Conservation (phyloP, 495 filamentous ascomycete genomes). For the Penicillium alfredii region DNA sequence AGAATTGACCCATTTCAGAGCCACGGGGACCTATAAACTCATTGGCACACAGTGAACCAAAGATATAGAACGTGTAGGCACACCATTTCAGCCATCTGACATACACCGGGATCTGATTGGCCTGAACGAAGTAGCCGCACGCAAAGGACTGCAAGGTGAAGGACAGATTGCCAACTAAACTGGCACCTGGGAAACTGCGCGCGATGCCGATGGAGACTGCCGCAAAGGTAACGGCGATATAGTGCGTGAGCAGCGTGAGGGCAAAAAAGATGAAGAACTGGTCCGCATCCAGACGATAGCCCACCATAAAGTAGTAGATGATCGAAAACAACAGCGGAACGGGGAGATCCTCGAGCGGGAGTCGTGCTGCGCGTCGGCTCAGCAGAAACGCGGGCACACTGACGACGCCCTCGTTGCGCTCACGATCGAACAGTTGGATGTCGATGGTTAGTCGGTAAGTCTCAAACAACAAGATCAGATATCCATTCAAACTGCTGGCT, state of each 20-base stretch:
- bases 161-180: conserved; percentile 58
- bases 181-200: conserved; percentile 56
- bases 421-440: conserved; percentile 67
- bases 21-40: conserved; percentile 53
- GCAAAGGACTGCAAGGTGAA: conserved; percentile 66
- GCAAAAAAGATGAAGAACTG: conserved; percentile 67
- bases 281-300: conserved; percentile 51
- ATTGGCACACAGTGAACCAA: conserved; percentile 60
- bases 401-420: conserved; percentile 64
- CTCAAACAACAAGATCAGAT: conserved; percentile 67
- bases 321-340: conserved; percentile 61
- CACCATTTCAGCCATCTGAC: conserved; percentile 63
- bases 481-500: conserved; percentile 60
- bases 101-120: conserved; percentile 65
- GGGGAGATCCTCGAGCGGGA: conserved; percentile 61
- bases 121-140: conserved; percentile 68
- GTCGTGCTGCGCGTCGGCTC: conserved; percentile 57
- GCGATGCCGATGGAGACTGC: conserved; percentile 53
- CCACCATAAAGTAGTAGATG: conserved; percentile 73
- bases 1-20: conserved; percentile 46
- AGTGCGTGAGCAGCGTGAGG: conserved; percentile 58
- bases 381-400: conserved; percentile 59
- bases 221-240: conserved; percentile 58
- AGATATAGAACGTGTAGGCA: conserved; percentile 56
- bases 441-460: conserved; percentile 64